These are phyloP conservation scores for Marasmius fiardii DNA, from an alignment of 1,284 basidiomycete species.

Conservation along the genomic window DNA sequence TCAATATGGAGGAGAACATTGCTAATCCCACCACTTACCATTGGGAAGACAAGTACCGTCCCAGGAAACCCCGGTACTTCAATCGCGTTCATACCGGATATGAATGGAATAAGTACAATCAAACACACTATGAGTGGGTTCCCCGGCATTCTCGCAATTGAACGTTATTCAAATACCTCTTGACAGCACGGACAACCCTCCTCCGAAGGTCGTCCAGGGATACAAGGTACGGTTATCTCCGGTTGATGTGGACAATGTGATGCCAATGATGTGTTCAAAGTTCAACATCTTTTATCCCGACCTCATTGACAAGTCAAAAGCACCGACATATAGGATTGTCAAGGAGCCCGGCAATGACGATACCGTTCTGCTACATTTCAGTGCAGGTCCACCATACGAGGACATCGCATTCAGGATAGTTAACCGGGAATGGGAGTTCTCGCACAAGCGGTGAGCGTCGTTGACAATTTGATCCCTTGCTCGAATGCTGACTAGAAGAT, in stretches of 20 bases:
- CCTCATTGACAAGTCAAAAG: constrained; percentile 94
- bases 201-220: constrained; percentile 96
- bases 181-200: constrained; percentile 87
- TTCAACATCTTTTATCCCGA: constrained; percentile 97
- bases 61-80: constrained; percentile 98
- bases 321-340: constrained; percentile 93
- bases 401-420: constrained; percentile 99
- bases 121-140: constrained; percentile 95
- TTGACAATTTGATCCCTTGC: not conserved
- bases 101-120: constrained; percentile 99
- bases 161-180: constrained; percentile 13
- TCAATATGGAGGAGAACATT: constrained; percentile 88
- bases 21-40: constrained; percentile 83
- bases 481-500: constrained; percentile 11
- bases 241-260: constrained; percentile 5
- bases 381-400: constrained; percentile 97
- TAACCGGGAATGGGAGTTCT: constrained; percentile 97
- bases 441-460: constrained; percentile 77
- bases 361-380: constrained; percentile 91
- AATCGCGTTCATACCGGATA: constrained; percentile 99
- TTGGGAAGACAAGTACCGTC: constrained; percentile 99
- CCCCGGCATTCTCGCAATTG: constrained; percentile 5
- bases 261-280: constrained; percentile 34
- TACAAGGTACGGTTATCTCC: constrained; percentile 71
- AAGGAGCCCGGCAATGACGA: constrained; percentile 93